These are phyloP conservation scores for Phanerochaete carnosa DNA, from an alignment of 768 basidiomycete species.

Conservation along the genomic window DNA sequence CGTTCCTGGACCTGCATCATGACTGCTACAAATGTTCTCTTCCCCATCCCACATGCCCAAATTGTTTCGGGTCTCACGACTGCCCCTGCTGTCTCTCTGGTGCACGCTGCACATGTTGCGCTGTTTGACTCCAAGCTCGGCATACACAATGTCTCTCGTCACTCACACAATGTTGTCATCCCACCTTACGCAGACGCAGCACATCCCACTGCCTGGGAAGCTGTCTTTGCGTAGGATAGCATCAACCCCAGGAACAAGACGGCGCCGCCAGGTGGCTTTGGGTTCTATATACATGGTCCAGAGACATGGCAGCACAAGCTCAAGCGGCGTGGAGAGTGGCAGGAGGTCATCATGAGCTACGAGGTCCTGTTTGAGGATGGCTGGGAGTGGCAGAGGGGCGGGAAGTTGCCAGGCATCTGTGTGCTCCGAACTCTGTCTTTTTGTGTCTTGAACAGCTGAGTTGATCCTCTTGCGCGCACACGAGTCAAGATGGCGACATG, in stretches of 20 bases:
- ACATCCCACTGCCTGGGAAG: slow-evolving; percentile 50
- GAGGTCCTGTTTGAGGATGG: slow-evolving; percentile 59
- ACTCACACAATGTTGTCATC: slow-evolving; percentile 29
- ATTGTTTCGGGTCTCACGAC: slow-evolving; percentile 41
- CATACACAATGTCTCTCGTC: slow-evolving; percentile 43
- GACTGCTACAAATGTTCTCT: slow-evolving; percentile 5
- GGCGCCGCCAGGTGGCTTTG: slow-evolving; percentile 57
- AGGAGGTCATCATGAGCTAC: slow-evolving; percentile 61
- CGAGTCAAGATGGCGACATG: slow-evolving; percentile 64
- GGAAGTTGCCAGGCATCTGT: slow-evolving; percentile 75
- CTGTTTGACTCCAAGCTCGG: slow-evolving; percentile 44
- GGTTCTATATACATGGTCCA: slow-evolving; percentile 68
- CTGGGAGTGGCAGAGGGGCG: slow-evolving; percentile 72
- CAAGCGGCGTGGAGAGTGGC: slow-evolving; percentile 31
- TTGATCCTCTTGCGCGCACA: not conserved
- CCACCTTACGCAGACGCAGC: slow-evolving; percentile 17
- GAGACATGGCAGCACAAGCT: slow-evolving; percentile 35
- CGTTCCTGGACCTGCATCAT: not conserved
- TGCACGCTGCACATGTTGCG: slow-evolving; percentile 22
- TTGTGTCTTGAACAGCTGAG: not conserved
- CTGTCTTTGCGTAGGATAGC: slow-evolving; percentile 56
- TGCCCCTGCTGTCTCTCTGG: slow-evolving; percentile 17
- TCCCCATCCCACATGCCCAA: slow-evolving; percentile 1
- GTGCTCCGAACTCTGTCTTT: slow-evolving; percentile 30
- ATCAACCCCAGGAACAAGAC: slow-evolving; percentile 48